A percentile compares a stretch with the other conserved stretches of the same genome.
phyloP scores from a whole-genome alignment of 1,284 basidiomycete genomes.

The Puccinia triticina region DNA sequence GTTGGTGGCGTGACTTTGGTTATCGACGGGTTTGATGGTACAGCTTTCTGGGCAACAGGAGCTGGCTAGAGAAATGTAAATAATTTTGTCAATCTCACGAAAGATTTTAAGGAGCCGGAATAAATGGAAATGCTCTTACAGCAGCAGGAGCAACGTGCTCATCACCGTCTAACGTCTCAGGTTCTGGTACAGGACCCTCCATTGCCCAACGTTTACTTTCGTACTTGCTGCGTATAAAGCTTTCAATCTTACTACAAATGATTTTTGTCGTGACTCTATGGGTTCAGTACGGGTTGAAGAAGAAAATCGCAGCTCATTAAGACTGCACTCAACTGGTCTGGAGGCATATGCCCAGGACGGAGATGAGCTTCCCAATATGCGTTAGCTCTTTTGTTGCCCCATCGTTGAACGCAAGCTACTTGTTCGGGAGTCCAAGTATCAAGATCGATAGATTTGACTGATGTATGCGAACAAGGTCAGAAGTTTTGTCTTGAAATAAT shows the following conservation, averaged over 20 bases:
- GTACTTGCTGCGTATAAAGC: slow-evolving; percentile 96
- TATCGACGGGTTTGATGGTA: slow-evolving; percentile 11
- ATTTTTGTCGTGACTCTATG: background rate
- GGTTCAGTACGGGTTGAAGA: background rate
- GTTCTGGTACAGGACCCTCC: slow-evolving; percentile 85
- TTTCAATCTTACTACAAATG: slow-evolving; percentile 84
- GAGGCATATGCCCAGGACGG: slow-evolving; percentile 85
- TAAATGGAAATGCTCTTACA: slow-evolving; percentile 10
- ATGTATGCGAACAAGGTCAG: slow-evolving; percentile 35
- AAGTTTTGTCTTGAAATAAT: background rate
- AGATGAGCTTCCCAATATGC: slow-evolving; percentile 97
- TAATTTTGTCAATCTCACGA: slow-evolving; percentile 21
- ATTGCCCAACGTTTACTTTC: slow-evolving; percentile 89
- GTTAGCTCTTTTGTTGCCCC: slow-evolving; percentile 92
- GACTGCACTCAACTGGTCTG: slow-evolving; percentile 77
- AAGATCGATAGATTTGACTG: slow-evolving; percentile 93
- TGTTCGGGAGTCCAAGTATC: slow-evolving; percentile 98
- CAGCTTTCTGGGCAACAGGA: slow-evolving; percentile 14
- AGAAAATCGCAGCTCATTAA: background rate
- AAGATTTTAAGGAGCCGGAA: slow-evolving; percentile 5
- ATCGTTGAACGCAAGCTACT: slow-evolving; percentile 89
- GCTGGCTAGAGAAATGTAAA: slow-evolving; percentile 41
- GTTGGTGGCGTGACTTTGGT: slow-evolving; percentile 54
- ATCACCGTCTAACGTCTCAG: slow-evolving; percentile 72
- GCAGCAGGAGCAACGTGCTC: slow-evolving; percentile 52